Evolutionary conservation across 495 filamentous ascomycete genomes (phyloP), one percentile per base, ranked within the genome.

Genomic region (Parachaetomium inaequale): DNA sequence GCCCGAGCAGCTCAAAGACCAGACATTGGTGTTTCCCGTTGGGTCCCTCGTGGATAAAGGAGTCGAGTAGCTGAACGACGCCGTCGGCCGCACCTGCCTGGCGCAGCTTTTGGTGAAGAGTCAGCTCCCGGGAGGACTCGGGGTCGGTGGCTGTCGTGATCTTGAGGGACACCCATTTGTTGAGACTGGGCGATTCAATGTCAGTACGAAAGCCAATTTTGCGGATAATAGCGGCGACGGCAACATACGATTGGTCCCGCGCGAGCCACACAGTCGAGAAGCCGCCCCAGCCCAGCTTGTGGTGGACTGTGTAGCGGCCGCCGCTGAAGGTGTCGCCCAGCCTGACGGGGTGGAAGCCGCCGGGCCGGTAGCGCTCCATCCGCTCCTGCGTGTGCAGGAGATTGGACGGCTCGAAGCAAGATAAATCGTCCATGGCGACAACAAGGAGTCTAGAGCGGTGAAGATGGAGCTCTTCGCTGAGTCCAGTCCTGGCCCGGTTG

Each of bases 1-100:
- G 78, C 4, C 79, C 79, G 42, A 79, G 68, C 21, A 78, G 57
- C 62, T 80, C 75, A 54, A 78, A 71, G 2, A 80, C 75, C 36
- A 81, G 70, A 63, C 78, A 81, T 66, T 73, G 67, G 59, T 80
- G 78, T 15, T 34, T 68, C 34, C 78, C 76, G 59, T 81, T 80
- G 1, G 74, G 76, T 7, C 78, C 78, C 51, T 73, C 10, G 42
- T 75, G 68, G 40, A 43, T 38, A 55, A 82, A 81, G 15, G 59
- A 4, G 66, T 81, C 72, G 53, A 81, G 62, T 42, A 81, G 53
- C 26, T 63, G 53, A 19, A 78, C 67, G 29, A 77, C 54, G 66
- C 76, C 58, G 51, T 57, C 50, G 31, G 60, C 34, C 19, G 17
- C 53, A 43, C 14, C 23, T 11, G 53, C 36, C 6, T 31, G 8